phyloP scores from a whole-genome alignment of 1,284 basidiomycete species.

The Moesziomyces globuligerus region DNA sequence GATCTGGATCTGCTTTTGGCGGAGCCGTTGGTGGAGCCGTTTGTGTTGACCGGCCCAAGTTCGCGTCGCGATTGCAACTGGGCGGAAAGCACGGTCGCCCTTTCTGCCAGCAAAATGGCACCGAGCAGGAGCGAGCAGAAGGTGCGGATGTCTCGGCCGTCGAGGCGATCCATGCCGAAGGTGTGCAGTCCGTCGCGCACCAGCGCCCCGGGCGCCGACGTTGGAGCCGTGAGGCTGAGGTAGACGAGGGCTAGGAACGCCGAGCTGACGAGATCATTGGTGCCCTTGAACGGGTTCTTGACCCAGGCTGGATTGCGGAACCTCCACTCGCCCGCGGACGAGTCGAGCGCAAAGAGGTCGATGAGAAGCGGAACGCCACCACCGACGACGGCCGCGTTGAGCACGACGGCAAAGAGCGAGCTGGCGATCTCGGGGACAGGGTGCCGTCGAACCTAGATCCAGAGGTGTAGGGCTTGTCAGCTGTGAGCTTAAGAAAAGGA shows the following conservation, averaged over 20 bases:
- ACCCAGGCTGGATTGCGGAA: constrained; percentile 49
- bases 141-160: constrained; percentile 11
- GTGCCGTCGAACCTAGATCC: constrained; percentile 30
- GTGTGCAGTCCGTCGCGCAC: not conserved
- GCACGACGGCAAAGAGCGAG: constrained; percentile 45
- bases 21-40: constrained; percentile 6
- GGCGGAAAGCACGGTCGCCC: constrained; percentile 9
- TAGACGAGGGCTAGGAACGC: constrained; percentile 26
- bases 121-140: constrained; percentile 27
- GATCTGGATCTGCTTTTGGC: constrained; percentile 11
- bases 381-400: constrained; percentile 51
- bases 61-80: constrained; percentile 1
- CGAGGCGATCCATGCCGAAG: constrained; percentile 7
- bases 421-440: constrained; percentile 26
- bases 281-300: constrained; percentile 29
- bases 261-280: constrained; percentile 45
- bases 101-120: constrained; percentile 21
- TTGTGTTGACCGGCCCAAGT: constrained; percentile 8
- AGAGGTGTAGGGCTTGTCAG: not conserved
- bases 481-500: no score
- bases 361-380: constrained; percentile 56
- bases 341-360: constrained; percentile 50
- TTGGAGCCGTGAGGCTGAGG: constrained; percentile 10
- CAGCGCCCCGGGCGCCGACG: not conserved
- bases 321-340: constrained; percentile 49